Evolutionary conservation across 352 stramenopile genomes (phyloP).

Genomic region (Phytopythium sindhum): DNA sequence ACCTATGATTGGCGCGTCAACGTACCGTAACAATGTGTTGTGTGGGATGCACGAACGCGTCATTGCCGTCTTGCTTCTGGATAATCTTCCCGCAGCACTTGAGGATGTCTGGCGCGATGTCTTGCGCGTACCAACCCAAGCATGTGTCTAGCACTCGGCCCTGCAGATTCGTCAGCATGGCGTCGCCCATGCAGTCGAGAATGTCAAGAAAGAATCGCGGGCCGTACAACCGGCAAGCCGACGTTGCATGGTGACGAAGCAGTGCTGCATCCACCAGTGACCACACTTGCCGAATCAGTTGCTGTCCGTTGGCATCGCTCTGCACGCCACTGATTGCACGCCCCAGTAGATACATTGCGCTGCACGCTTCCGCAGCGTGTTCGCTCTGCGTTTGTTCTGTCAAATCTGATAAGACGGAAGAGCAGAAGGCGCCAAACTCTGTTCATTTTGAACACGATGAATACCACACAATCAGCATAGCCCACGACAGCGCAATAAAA

Average conservation of each 20-base stretch:
- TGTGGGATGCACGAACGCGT: slow-evolving; percentile 12
- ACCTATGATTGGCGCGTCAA: not conserved
- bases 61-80: slow-evolving; percentile 28
- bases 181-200: slow-evolving; percentile 20
- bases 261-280: slow-evolving; percentile 34
- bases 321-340: slow-evolving; percentile 52
- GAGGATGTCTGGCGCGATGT: slow-evolving; percentile 38
- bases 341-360: slow-evolving; percentile 41
- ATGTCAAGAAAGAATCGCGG: slow-evolving; percentile 57
- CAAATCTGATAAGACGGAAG: slow-evolving; percentile 33
- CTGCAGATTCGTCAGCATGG: slow-evolving; percentile 21
- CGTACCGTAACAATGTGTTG: slow-evolving; percentile 12
- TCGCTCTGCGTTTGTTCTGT: slow-evolving; percentile 28
- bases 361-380: slow-evolving; percentile 21
- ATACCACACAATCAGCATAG: slow-evolving; percentile 2
- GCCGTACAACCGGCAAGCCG: slow-evolving; percentile 25
- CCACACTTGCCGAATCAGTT: slow-evolving; percentile 51
- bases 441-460: slow-evolving; percentile 3
- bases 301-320: slow-evolving; percentile 20
- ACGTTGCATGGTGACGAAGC: slow-evolving; percentile 20
- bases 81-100: slow-evolving; percentile 39
- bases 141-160: slow-evolving; percentile 36
- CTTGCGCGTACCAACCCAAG: slow-evolving; percentile 42
- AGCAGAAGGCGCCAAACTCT: slow-evolving; percentile 60
- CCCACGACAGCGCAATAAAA: not conserved